Conservation (phyloP, 305 asterid genomes). For the Euphrasia arctica region DNA sequence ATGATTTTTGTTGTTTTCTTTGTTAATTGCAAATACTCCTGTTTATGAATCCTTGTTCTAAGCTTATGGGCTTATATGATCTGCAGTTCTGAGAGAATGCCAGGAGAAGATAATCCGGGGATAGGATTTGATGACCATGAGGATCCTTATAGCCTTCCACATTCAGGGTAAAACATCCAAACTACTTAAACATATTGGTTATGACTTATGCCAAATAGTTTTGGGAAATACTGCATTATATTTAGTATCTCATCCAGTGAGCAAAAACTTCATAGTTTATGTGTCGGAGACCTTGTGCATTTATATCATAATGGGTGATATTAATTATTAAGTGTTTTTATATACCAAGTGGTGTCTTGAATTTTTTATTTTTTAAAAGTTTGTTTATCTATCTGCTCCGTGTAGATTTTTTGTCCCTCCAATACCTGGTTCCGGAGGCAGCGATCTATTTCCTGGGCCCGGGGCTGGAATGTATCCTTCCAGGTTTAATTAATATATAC, state of each 20-base stretch:
- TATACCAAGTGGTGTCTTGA: neutral
- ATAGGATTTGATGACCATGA: slow-evolving; percentile 27
- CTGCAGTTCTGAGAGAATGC: slow-evolving; percentile 38
- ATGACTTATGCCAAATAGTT: neutral
- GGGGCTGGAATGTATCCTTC: slow-evolving; percentile 76
- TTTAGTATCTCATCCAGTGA: neutral
- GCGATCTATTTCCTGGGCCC: slow-evolving; percentile 71
- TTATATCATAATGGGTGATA: neutral
- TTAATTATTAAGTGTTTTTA: neutral
- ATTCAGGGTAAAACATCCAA: slow-evolving; percentile 41
- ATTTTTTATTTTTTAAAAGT: neutral
- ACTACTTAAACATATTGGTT: neutral
- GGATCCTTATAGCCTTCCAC: slow-evolving; percentile 27
- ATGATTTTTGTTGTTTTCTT: neutral
- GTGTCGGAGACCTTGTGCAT: neutral
- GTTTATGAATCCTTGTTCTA: neutral
- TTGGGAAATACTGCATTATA: neutral
- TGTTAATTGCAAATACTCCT: neutral
- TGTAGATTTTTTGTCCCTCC: slow-evolving; percentile 37
- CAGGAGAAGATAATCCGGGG: slow-evolving; percentile 34
- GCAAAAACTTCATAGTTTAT: neutral
- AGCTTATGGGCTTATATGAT: neutral
- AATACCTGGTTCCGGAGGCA: slow-evolving; percentile 32
- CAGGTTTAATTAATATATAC: slow-evolving; percentile 32
- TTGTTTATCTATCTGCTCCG: neutral